Conservation (phyloP, 1,139 yeast genomes). For the Debaryomycetaceae sp. region DNA sequence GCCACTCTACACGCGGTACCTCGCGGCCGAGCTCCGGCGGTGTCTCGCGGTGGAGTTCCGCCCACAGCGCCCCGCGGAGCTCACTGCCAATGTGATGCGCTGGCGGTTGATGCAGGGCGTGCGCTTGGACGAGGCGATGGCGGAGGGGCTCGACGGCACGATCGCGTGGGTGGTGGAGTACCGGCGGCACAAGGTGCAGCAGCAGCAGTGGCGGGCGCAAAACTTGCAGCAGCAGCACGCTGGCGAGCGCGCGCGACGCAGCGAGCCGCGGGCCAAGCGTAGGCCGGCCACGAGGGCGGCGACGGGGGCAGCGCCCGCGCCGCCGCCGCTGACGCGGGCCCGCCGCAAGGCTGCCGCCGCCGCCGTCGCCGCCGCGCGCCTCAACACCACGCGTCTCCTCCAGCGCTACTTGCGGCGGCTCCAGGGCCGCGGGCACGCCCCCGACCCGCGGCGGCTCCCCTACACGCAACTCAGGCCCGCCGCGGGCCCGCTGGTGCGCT, state of each 20-base stretch:
- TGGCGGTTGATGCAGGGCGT: conserved; percentile 10
- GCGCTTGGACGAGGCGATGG: conserved; percentile 9
- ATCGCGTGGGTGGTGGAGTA: conserved; percentile 11
- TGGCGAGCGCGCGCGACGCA: too few relatives aligned
- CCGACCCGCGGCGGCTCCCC: conserved; percentile 33
- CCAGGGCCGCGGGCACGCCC: conserved; percentile 24
- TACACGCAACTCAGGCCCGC: conserved; percentile 16
- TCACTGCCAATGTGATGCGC: conserved; percentile 6
- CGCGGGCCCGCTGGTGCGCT: neutral
- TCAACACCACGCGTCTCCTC: too few relatives aligned
- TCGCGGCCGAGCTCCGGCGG: conserved; percentile 3
- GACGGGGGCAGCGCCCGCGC: too few relatives aligned
- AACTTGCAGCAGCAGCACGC: conserved; percentile 10
- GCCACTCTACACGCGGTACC: conserved; percentile 3
- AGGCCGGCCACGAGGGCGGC: too few relatives aligned
- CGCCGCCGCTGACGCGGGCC: too few relatives aligned
- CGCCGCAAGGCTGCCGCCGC: too few relatives aligned
- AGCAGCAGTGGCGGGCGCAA: conserved; percentile 17
- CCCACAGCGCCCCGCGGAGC: neutral
- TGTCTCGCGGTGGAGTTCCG: conserved; percentile 5
- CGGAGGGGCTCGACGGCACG: neutral
- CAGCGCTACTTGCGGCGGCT: conserved; percentile 26
- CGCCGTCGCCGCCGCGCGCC: too few relatives aligned
- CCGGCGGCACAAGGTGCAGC: conserved; percentile 13
- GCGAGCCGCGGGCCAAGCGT: too few relatives aligned